Conservation (phyloP, 83 land plant genomes). For the Diphasiastrum complanatum region DNA sequence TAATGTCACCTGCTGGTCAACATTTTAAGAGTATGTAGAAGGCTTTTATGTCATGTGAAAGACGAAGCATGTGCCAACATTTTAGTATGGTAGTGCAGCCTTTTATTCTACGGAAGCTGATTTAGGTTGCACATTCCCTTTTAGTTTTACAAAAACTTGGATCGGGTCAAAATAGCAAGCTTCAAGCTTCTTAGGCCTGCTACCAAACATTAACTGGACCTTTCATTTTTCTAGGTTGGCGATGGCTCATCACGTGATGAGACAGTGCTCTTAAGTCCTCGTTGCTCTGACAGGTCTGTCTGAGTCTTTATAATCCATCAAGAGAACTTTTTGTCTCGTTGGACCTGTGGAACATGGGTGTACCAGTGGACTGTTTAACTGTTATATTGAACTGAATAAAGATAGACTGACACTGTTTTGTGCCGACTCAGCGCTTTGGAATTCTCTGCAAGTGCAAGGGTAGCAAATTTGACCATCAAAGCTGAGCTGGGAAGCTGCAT, state of each 20-base stretch:
- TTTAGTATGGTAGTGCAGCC: no score
- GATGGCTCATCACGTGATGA: slow-evolving; percentile 86
- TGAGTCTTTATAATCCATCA: background rate
- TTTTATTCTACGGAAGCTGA: no score
- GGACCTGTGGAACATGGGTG: background rate
- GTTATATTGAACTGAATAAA: no score
- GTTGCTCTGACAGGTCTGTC: slow-evolving; percentile 79
- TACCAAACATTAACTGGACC: no score
- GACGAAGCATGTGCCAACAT: no score
- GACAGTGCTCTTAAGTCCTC: slow-evolving; percentile 68
- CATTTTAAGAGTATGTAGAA: no score
- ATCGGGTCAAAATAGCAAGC: no score
- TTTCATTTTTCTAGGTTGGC: slow-evolving; percentile 56
- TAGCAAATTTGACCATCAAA: slow-evolving; percentile 73
- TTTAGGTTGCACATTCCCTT: no score
- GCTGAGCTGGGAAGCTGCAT: slow-evolving; percentile 96
- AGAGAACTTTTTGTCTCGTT: slow-evolving; percentile 1
- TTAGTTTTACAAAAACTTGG: no score
- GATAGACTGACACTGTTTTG: slow-evolving; percentile 1
- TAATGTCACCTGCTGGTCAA: no score
- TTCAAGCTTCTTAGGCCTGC: no score
- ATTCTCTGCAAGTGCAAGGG: slow-evolving; percentile 75
- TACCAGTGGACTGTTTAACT: background rate
- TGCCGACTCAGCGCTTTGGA: slow-evolving; percentile 73
- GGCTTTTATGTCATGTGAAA: no score